A percentile compares a stretch with the other conserved stretches of the same genome.
These are phyloP conservation scores for Lentinula edodes DNA, from an alignment of 768 basidiomycete genomes.

Conservation along the genomic window DNA sequence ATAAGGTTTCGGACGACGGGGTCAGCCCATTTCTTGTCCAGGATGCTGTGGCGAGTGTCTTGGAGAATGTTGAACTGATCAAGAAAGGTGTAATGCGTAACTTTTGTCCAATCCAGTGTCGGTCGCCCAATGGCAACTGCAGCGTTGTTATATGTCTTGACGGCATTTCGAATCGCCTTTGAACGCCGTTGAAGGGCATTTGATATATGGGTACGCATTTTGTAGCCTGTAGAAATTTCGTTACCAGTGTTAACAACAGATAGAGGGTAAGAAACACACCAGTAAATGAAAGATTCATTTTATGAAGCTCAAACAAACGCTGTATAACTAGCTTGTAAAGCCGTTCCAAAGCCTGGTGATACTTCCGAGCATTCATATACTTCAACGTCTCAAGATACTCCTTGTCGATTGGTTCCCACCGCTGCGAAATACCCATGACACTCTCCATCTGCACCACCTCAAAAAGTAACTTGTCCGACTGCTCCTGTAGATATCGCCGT, in stretches of 20 bases:
- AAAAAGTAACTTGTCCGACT: conserved; percentile 8
- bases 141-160: conserved; percentile 24
- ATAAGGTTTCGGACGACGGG: neutral
- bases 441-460: conserved; percentile 19
- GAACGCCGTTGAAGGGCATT: conserved; percentile 24
- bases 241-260: too few relatives aligned
- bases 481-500: conserved; percentile 13
- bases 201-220: conserved; percentile 23
- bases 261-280: conserved; percentile 17
- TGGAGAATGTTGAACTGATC: neutral
- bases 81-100: conserved; percentile 8
- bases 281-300: conserved; percentile 28
- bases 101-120: neutral
- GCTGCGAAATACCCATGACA: conserved; percentile 16
- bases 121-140: conserved; percentile 16
- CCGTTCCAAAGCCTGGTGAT: conserved; percentile 23
- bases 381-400: conserved; percentile 17
- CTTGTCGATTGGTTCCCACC: conserved; percentile 18
- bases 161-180: conserved; percentile 24
- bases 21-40: neutral
- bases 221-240: conserved; percentile 23
- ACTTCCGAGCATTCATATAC: conserved; percentile 15
- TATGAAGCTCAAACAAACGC: conserved; percentile 31
- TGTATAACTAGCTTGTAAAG: conserved; percentile 28
- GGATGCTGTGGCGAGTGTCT: neutral